Evolutionary conservation across 257 asterid species (phyloP).

Genomic region (Prunella vulgaris): DNA sequence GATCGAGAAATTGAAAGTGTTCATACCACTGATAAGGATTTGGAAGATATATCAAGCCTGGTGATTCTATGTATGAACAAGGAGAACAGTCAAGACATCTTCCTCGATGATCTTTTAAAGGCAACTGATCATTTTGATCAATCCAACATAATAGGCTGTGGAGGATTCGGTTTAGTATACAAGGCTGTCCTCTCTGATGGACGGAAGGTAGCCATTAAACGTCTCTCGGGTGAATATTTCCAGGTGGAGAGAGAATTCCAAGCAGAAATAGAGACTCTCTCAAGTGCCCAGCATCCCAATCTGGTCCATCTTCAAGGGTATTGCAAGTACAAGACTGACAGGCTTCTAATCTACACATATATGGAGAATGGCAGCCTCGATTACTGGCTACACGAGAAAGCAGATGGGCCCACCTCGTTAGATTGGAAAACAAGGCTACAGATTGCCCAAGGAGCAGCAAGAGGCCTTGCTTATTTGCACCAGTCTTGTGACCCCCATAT

Average conservation of each 20-base stretch:
- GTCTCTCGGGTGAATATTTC: conserved; percentile 67
- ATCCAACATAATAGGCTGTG: conserved; percentile 78
- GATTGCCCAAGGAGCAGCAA: conserved; percentile 65
- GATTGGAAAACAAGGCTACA: conserved; percentile 63
- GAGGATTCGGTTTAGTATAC: conserved; percentile 83
- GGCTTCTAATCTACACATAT: conserved; percentile 67
- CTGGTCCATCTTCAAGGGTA: conserved; percentile 76
- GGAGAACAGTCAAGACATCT: conserved; percentile 36
- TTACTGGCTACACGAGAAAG: conserved; percentile 73
- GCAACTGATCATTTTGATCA: conserved; percentile 66
- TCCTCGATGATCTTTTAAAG: conserved; percentile 57
- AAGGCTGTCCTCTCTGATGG: conserved; percentile 65
- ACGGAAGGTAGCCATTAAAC: conserved; percentile 64
- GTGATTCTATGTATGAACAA: conserved; percentile 56
- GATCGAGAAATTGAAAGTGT: conserved; percentile 36
- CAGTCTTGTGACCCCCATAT: conserved; percentile 68
- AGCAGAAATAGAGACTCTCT: conserved; percentile 77
- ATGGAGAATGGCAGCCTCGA: conserved; percentile 94
- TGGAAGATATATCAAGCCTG: conserved; percentile 44
- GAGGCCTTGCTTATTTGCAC: conserved; percentile 80
- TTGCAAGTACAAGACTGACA: conserved; percentile 57
- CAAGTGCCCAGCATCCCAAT: conserved; percentile 69
- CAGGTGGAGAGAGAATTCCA: conserved; percentile 74
- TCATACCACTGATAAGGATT: conserved; percentile 29
- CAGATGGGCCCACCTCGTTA: conserved; percentile 51